Evolutionary conservation across 2,329 filamentous ascomycete genomes (phyloP).

Genomic region (Ilyonectria mors-panacis): DNA sequence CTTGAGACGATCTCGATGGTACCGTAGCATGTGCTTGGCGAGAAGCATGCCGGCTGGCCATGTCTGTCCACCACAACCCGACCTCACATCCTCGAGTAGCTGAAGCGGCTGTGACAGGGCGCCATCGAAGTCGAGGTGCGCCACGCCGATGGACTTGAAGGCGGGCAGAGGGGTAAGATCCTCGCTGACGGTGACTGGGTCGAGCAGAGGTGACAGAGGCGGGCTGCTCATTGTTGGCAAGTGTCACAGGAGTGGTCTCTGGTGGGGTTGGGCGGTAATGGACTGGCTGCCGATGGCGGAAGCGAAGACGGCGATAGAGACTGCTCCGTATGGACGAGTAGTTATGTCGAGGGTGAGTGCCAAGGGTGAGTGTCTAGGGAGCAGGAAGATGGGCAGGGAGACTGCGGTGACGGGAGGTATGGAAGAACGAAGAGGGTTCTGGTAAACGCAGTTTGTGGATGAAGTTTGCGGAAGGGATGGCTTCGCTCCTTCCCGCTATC

Average conservation of each 20-base stretch:
- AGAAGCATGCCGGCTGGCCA: slow-evolving; percentile 96
- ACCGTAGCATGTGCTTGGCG: slow-evolving; percentile 86
- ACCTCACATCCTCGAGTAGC: slow-evolving; percentile 87
- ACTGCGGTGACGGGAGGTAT: slow-evolving; percentile 6
- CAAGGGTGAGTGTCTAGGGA: not conserved
- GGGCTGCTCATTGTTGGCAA: slow-evolving; percentile 48
- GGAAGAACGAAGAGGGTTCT: slow-evolving; percentile 1
- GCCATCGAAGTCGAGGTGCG: slow-evolving; percentile 77
- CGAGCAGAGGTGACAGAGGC: slow-evolving; percentile 65
- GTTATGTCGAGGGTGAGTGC: slow-evolving; percentile 3
- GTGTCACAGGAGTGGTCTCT: slow-evolving; percentile 13
- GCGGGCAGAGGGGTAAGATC: slow-evolving; percentile 72
- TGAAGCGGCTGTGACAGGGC: slow-evolving; percentile 78
- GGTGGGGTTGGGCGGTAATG: not conserved
- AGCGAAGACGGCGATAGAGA: not conserved
- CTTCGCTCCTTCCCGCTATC: slow-evolving; percentile 22
- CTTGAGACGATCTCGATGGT: slow-evolving; percentile 74
- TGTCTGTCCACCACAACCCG: slow-evolving; percentile 92
- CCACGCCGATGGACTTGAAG: slow-evolving; percentile 69
- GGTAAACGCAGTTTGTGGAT: slow-evolving; percentile 12
- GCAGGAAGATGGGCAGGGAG: not conserved
- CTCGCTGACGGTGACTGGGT: slow-evolving; percentile 66
- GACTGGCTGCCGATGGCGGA: slow-evolving; percentile 3
- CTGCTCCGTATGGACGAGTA: not conserved
- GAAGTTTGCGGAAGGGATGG: slow-evolving; percentile 14